A percentile compares a stretch with the other conserved stretches of the same genome.
Evolutionary conservation across 345 rosid species (phyloP).

Genomic region (Angophora floribunda): DNA sequence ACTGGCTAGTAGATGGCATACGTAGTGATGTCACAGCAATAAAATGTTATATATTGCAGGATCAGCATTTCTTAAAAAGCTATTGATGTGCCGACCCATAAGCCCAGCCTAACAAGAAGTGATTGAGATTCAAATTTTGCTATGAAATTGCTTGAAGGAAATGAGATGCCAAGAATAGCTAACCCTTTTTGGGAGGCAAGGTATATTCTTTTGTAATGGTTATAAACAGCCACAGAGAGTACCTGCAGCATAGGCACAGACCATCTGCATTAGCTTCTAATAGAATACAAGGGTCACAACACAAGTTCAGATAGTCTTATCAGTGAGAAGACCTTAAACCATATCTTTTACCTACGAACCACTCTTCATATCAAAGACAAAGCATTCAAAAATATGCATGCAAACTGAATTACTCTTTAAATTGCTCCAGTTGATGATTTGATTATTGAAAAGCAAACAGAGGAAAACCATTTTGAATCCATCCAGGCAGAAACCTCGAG

Average conservation of each 20-base stretch:
- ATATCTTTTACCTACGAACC: neutral
- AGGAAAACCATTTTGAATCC: neutral
- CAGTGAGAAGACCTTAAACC: neutral
- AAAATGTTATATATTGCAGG: neutral
- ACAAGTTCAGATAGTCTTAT: neutral
- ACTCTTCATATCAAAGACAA: neutral
- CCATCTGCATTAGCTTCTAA: neutral
- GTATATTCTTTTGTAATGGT: constrained; percentile 89
- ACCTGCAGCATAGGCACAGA: constrained; percentile 33
- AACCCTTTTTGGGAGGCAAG: constrained; percentile 65
- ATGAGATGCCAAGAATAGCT: constrained; percentile 13
- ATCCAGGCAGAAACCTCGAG: neutral
- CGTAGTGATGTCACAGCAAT: neutral
- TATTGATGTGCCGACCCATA: neutral
- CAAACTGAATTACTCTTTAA: neutral
- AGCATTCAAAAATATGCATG: neutral
- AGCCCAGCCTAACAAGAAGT: neutral
- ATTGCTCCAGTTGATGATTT: neutral
- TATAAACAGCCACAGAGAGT: constrained; percentile 88
- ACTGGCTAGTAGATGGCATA: neutral
- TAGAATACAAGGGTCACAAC: neutral
- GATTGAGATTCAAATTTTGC: neutral
- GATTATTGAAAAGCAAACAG: neutral
- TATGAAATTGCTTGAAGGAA: neutral
- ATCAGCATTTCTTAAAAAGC: neutral